Conservation (phyloP, 2,329 filamentous ascomycete species). For the Aspergillus aculeatus region DNA sequence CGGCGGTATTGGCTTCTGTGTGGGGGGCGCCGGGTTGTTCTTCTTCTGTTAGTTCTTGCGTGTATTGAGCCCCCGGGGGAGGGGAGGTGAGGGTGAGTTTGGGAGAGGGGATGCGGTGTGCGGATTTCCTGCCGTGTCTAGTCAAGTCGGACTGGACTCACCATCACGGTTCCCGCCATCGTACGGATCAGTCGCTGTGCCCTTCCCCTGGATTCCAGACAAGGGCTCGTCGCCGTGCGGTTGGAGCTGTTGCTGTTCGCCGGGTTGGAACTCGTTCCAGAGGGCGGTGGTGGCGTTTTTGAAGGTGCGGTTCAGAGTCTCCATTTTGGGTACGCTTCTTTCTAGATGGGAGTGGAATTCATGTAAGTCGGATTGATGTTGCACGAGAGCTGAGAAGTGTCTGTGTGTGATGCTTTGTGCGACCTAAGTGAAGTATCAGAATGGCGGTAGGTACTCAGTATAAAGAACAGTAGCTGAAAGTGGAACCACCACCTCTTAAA, state of each 20-base stretch:
- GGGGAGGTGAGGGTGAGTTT: neutral
- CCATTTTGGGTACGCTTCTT: constrained; percentile 50
- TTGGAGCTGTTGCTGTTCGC: constrained; percentile 18
- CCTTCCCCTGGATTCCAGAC: constrained; percentile 67
- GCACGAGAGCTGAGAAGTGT: too few relatives aligned
- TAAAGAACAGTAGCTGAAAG: too few relatives aligned
- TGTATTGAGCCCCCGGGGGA: neutral
- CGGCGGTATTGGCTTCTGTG: constrained; percentile 24
- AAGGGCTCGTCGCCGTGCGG: constrained; percentile 63
- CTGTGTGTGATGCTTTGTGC: too few relatives aligned
- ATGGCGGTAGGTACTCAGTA: too few relatives aligned
- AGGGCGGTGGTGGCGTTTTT: constrained; percentile 50
- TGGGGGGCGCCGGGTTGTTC: constrained; percentile 30
- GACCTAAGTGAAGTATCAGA: neutral
- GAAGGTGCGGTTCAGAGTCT: constrained; percentile 59
- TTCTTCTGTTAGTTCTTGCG: constrained; percentile 5
- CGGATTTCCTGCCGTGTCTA: neutral
- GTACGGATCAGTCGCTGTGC: constrained; percentile 68
- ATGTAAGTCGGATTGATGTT: too few relatives aligned
- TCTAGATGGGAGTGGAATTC: neutral
- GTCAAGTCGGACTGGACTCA: constrained; percentile 30
- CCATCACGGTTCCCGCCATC: constrained; percentile 73
- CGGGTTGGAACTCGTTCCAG: constrained; percentile 45
- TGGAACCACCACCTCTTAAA: neutral
- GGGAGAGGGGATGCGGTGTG: neutral